A percentile compares a stretch with the other conserved stretches of the same genome.
These are phyloP conservation scores for Trichoderma hamatum DNA, from an alignment of 2,329 filamentous ascomycete species.

Conservation along the genomic window DNA sequence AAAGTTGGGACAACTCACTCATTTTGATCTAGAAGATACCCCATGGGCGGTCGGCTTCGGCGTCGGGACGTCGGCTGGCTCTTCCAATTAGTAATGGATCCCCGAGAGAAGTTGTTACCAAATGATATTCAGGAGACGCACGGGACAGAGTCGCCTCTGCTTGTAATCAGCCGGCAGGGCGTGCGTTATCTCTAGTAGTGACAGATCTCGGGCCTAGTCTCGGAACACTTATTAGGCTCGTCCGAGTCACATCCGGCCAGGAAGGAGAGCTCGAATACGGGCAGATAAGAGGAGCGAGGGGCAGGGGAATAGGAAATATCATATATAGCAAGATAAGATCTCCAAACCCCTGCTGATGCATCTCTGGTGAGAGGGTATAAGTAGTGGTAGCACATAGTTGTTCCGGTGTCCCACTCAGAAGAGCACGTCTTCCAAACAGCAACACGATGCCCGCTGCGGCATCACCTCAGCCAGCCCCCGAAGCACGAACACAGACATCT, in stretches of 20 bases:
- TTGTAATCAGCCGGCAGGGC: neutral
- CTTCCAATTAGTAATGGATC: slow-evolving; percentile 8
- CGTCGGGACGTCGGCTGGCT: slow-evolving; percentile 9
- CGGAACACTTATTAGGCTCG: neutral
- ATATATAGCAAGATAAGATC: neutral
- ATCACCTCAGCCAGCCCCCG: slow-evolving; percentile 15
- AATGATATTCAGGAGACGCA: slow-evolving; percentile 7
- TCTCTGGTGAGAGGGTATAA: neutral
- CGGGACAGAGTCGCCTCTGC: neutral
- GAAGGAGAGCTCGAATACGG: neutral
- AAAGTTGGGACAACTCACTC: neutral
- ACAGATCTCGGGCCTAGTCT: slow-evolving; percentile 1
- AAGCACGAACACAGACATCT: slow-evolving; percentile 11
- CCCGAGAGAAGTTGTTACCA: neutral
- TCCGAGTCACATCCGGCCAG: neutral
- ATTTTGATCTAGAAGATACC: neutral
- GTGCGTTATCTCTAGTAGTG: slow-evolving; percentile 17
- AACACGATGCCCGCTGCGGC: neutral
- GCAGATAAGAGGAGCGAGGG: neutral
- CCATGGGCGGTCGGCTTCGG: slow-evolving; percentile 9
- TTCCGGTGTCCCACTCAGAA: neutral
- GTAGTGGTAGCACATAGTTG: too few relatives aligned
- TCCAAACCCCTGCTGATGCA: neutral
- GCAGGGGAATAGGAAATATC: neutral
- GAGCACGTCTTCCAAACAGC: neutral